Conservation (phyloP, 768 basidiomycete genomes). For the Amyloporia xantha region DNA sequence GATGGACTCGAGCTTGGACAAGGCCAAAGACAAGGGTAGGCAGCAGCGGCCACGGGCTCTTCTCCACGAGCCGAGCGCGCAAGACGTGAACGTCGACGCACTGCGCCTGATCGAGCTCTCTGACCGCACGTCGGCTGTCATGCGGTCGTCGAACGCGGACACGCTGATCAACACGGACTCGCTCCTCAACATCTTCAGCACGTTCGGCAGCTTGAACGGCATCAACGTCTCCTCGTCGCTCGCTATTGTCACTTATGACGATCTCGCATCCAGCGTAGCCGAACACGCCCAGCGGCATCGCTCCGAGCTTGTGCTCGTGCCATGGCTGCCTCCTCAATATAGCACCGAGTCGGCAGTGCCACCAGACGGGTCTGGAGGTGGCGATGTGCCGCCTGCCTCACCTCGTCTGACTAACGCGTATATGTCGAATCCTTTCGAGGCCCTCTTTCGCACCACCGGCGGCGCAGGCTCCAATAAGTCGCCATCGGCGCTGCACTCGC, state of each 20-base stretch:
- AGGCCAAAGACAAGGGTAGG: slow-evolving; percentile 1
- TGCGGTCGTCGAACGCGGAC: slow-evolving; percentile 60
- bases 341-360: slow-evolving; percentile 5
- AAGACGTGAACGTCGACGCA: slow-evolving; percentile 53
- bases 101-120: slow-evolving; percentile 82
- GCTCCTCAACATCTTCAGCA: slow-evolving; percentile 64
- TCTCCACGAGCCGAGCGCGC: background rate
- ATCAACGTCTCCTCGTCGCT: slow-evolving; percentile 59
- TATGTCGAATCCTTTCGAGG: slow-evolving; percentile 65
- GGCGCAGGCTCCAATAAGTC: slow-evolving; percentile 28
- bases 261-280: slow-evolving; percentile 60
- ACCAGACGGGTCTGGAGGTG: slow-evolving; percentile 12
- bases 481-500: slow-evolving; percentile 58
- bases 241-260: slow-evolving; percentile 71
- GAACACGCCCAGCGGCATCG: slow-evolving; percentile 54
- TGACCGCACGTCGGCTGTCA: slow-evolving; percentile 57
- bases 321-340: slow-evolving; percentile 56
- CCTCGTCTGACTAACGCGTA: slow-evolving; percentile 18
- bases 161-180: slow-evolving; percentile 68
- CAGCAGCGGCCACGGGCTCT: background rate
- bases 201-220: slow-evolving; percentile 68
- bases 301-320: slow-evolving; percentile 74
- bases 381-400: slow-evolving; percentile 12
- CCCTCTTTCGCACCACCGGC: slow-evolving; percentile 40
- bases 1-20: slow-evolving; percentile 1